Conservation (phyloP, 2,329 filamentous ascomycete genomes). For the Epichloe sp. region DNA sequence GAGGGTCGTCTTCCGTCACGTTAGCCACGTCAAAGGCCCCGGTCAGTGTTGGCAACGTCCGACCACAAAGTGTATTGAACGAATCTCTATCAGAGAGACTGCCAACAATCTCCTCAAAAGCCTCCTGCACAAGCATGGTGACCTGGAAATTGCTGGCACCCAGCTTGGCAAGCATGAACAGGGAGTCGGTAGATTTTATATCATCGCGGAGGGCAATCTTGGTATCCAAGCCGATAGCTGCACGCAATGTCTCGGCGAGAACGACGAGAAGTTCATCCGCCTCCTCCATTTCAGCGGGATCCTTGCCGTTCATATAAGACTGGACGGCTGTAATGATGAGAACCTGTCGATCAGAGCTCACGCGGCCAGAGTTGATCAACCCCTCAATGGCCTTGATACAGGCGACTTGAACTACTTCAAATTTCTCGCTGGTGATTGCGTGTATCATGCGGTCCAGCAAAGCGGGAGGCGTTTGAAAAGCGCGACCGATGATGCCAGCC, state of each 20-base stretch:
- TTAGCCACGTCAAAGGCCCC: constrained; percentile 82
- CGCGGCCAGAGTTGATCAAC: constrained; percentile 41
- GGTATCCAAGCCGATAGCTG: constrained; percentile 70
- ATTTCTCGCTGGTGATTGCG: constrained; percentile 60
- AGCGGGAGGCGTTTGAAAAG: constrained; percentile 47
- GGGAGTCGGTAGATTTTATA: constrained; percentile 62
- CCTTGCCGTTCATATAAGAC: constrained; percentile 65
- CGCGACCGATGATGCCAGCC: constrained; percentile 64
- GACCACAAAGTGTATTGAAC: constrained; percentile 69
- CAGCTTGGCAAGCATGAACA: constrained; percentile 82
- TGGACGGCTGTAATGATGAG: constrained; percentile 49
- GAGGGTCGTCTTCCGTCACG: constrained; percentile 69
- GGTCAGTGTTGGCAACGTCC: constrained; percentile 76
- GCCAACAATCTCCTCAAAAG: constrained; percentile 76
- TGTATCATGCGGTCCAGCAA: constrained; percentile 63
- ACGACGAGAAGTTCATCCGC: constrained; percentile 88
- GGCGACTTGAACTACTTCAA: constrained; percentile 83
- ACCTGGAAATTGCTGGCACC: constrained; percentile 86
- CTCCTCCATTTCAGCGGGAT: constrained; percentile 71
- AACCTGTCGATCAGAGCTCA: constrained; percentile 42
- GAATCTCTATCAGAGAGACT: constrained; percentile 52
- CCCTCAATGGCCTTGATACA: constrained; percentile 78
- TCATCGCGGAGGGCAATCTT: constrained; percentile 59
- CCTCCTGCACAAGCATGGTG: constrained; percentile 74
- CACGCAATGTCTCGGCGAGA: constrained; percentile 71